Percentiles rank a stretch among this genome's conserved stretches.
Evolutionary conservation across 78 protist species (phyloP).

Genomic region (Dictyostelium purpureum): DNA sequence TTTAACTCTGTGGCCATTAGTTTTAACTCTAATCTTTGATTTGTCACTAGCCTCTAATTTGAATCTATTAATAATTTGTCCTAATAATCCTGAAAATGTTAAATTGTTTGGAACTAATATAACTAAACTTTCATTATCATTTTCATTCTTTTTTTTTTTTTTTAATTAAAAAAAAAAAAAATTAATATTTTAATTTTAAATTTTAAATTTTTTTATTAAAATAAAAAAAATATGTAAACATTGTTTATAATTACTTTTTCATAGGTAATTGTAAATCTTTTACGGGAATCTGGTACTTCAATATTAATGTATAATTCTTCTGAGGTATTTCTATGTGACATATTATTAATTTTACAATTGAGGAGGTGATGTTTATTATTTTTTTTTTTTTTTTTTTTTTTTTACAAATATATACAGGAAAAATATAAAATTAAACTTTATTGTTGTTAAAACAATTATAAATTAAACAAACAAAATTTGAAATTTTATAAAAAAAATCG

Average conservation of each 20-base stretch:
- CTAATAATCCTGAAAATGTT: constrained; percentile 22
- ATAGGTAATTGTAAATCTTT: constrained; percentile 28
- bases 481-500: too few species aligned
- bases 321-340: too few species aligned
- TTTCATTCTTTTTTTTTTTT: neutral
- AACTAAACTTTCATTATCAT: neutral
- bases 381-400: too few species aligned
- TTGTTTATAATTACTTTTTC: neutral
- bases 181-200: neutral
- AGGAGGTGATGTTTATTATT: too few species aligned
- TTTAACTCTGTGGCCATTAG: constrained; percentile 8
- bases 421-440: too few species aligned
- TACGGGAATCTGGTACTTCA: constrained; percentile 20
- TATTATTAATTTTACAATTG: too few species aligned
- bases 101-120: neutral
- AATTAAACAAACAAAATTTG: too few species aligned
- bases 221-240: neutral
- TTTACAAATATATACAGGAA: too few species aligned
- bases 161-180: neutral
- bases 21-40: constrained; percentile 2
- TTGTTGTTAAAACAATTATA: too few species aligned
- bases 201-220: neutral
- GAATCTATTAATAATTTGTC: neutral
- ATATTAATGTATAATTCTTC: neutral
- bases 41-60: neutral